Evolutionary conservation across 75 land plant genomes (phyloP).

Genomic region (Pinus taeda): DNA sequence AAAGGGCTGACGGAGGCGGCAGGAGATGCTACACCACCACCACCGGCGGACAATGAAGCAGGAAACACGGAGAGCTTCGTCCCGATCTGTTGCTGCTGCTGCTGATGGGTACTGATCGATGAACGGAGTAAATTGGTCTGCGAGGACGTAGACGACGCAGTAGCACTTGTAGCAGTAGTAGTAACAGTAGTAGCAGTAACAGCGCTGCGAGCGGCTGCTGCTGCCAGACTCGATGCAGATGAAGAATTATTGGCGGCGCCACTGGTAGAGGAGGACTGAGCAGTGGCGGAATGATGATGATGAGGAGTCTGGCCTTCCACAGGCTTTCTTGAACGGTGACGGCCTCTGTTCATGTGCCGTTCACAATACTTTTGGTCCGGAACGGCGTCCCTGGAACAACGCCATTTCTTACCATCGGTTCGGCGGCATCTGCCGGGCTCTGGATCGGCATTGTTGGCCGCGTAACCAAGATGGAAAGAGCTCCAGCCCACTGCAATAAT

Average conservation of each 20-base stretch:
- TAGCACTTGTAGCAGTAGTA: too few relatives aligned
- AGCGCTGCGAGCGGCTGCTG: slow-evolving; percentile 22
- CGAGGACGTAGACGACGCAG: neutral
- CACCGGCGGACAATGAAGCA: too few relatives aligned
- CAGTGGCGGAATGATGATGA: slow-evolving; percentile 28
- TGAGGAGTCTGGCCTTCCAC: slow-evolving; percentile 56
- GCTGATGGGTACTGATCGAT: neutral
- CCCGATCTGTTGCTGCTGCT: neutral
- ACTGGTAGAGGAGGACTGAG: slow-evolving; percentile 10
- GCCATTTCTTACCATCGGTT: slow-evolving; percentile 94
- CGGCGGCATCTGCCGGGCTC: slow-evolving; percentile 85
- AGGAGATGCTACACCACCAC: neutral
- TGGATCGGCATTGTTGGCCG: slow-evolving; percentile 19
- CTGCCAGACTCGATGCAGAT: slow-evolving; percentile 6
- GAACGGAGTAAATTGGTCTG: neutral
- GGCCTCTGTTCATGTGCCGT: slow-evolving; percentile 83
- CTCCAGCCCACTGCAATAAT: slow-evolving; percentile 7
- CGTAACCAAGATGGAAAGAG: slow-evolving; percentile 9
- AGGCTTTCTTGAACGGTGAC: slow-evolving; percentile 87
- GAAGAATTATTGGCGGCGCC: neutral
- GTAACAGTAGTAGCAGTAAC: slow-evolving; percentile 15
- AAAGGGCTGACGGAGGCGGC: neutral
- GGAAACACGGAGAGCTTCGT: neutral
- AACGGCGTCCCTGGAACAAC: slow-evolving; percentile 69
- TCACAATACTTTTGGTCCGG: slow-evolving; percentile 87